Conservation (phyloP, 2,329 filamentous ascomycete genomes). For the Fusarium sp. region DNA sequence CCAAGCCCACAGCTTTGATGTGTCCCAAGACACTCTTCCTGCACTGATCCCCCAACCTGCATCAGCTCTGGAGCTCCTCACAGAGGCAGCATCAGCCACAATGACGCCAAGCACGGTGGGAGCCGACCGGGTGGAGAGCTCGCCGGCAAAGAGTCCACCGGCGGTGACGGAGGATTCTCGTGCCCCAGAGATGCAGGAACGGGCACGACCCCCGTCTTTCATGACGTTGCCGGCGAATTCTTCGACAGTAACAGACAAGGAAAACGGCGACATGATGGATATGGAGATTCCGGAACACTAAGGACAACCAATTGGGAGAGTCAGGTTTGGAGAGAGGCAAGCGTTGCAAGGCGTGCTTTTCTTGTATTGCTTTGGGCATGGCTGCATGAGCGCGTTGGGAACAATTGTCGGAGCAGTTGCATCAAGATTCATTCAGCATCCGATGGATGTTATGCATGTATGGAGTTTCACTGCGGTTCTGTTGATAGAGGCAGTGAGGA, state of each 20-base stretch:
- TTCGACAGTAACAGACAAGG: slow-evolving; percentile 24
- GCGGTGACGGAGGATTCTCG: slow-evolving; percentile 35
- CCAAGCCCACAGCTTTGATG: slow-evolving; percentile 29
- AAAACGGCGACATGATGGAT: slow-evolving; percentile 49
- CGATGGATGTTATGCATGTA: slow-evolving; percentile 7
- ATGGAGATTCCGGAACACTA: slow-evolving; percentile 52
- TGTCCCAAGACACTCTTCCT: slow-evolving; percentile 24
- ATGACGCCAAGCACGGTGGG: slow-evolving; percentile 43
- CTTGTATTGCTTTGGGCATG: not conserved
- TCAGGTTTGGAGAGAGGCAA: not conserved
- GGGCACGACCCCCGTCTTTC: slow-evolving; percentile 46
- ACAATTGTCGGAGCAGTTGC: slow-evolving; percentile 1
- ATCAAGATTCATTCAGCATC: slow-evolving; percentile 18
- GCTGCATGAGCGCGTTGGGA: not conserved
- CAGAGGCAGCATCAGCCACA: slow-evolving; percentile 42
- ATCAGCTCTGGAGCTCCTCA: slow-evolving; percentile 11
- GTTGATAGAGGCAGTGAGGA: not conserved
- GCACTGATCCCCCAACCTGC: slow-evolving; percentile 21
- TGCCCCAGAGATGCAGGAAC: slow-evolving; percentile 61
- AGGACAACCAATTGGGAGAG: not conserved
- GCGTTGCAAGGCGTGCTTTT: slow-evolving; percentile 9
- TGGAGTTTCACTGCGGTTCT: slow-evolving; percentile 25
- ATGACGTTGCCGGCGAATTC: slow-evolving; percentile 38
- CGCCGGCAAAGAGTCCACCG: not conserved
- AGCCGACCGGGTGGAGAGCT: slow-evolving; percentile 34